Evolutionary conservation across 345 rosid genomes (phyloP).

Genomic region (Sisymbrium irio): DNA sequence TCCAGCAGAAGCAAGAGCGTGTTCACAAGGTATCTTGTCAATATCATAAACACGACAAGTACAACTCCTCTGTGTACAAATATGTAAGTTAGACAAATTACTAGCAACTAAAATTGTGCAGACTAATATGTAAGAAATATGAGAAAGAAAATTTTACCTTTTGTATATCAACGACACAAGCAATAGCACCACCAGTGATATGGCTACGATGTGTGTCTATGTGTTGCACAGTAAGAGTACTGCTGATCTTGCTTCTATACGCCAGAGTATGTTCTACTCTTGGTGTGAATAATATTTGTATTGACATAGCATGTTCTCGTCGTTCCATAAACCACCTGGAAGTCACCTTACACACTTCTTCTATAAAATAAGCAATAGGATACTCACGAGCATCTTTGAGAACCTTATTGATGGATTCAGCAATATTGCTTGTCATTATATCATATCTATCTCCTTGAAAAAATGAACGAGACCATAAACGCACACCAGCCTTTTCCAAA

Average conservation of each 20-base stretch:
- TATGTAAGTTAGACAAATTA: neutral
- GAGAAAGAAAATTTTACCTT: neutral
- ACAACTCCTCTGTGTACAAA: neutral
- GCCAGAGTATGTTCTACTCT: too few species aligned
- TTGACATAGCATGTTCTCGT: neutral
- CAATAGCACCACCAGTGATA: neutral
- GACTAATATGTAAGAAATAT: too few species aligned
- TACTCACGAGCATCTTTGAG: neutral
- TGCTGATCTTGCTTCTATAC: too few species aligned
- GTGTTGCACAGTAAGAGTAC: too few species aligned
- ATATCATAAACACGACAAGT: neutral
- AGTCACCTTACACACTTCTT: neutral
- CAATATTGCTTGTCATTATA: neutral
- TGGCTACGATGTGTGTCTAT: neutral
- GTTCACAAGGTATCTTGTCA: neutral
- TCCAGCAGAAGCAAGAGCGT: neutral
- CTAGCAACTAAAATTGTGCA: too few species aligned
- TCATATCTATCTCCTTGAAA: neutral
- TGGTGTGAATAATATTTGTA: neutral
- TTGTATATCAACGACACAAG: neutral
- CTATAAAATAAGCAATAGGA: neutral
- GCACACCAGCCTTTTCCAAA: neutral
- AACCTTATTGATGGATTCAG: neutral
- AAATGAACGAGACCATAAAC: neutral
- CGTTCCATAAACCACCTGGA: neutral